Evolutionary conservation across 2,329 filamentous ascomycete species (phyloP), one percentile per base, ranked within the genome.

Genomic region (Myriosclerotinia scirpicola): DNA sequence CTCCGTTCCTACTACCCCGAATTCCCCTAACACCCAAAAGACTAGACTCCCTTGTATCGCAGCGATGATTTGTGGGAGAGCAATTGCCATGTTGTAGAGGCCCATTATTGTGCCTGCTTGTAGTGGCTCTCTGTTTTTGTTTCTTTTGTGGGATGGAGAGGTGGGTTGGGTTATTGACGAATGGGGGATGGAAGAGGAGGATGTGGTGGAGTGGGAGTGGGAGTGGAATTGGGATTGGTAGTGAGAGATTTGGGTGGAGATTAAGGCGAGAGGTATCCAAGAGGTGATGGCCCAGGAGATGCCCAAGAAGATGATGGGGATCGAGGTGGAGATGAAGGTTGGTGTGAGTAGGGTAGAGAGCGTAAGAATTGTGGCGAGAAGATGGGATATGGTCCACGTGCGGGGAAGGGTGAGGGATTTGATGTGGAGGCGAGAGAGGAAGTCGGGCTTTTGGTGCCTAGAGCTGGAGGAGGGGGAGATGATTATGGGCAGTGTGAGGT

Each of bases 41-140:
- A 67, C 44, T 3, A 44, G 17, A 52, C 59, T 64, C 6, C 65
- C 59, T 6, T 64, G 52, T 15, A 67, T 22, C 2, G 65, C 65
- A 14, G 65, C 65, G 3, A 67, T 44, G 0, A 67, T 66, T 44
- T 68, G 67, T 20, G 67, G 67, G 2, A 56, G 42, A n/a, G 60
- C 54, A n/a, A 68, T 68, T n/a, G 64, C 48, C 5, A 68, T 68
- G 44, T 68, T 68, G 46, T 58, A 63, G 30, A 68, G 34, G 11
- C 67, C 64, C 26, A 68, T 36, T 54, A 66, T 48, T 30, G 58
- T 62, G 12, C 67, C 67, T 53, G 64, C 56, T 56, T 66, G 66
- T 14, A 59, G 26, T 14, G 20, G 26, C 5, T 22, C 48, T 36
- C 9, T 48, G 5, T 3, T 40, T 48, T 15, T 44, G 5, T 26